These are phyloP conservation scores for Monosporascus sp. DNA, from an alignment of 2,329 filamentous ascomycete genomes.

Conservation along the genomic window DNA sequence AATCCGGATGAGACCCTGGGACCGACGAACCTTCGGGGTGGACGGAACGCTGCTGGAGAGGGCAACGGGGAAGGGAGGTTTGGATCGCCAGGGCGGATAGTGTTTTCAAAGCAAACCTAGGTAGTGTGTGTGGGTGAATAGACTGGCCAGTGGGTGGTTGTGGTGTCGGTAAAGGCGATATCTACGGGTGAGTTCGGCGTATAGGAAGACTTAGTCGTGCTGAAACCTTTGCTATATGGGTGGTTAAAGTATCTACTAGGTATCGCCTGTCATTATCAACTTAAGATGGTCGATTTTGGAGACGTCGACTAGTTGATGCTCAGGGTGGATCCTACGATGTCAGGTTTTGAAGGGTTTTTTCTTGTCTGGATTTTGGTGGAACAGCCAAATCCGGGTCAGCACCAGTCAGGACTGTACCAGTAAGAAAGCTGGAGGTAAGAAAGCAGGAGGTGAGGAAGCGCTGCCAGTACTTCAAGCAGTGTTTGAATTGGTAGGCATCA, in stretches of 20 bases:
- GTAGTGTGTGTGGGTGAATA: not conserved
- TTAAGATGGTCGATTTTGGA: not conserved
- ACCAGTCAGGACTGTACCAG: constrained; percentile 13
- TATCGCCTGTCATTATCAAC: not conserved
- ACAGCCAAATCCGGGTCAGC: not conserved
- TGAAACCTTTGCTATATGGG: not conserved
- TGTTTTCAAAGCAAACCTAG: not conserved
- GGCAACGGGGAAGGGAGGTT: constrained; percentile 24
- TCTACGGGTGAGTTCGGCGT: not conserved
- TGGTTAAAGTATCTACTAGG: not conserved
- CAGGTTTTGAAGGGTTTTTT: not conserved
- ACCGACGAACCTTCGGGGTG: constrained; percentile 24
- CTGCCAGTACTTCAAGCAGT: constrained; percentile 19
- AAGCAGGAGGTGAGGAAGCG: constrained; percentile 14
- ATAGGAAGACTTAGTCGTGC: not conserved
- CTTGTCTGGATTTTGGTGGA: not conserved
- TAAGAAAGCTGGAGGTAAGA: constrained; percentile 13
- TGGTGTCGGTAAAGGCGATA: not conserved
- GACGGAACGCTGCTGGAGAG: constrained; percentile 26
- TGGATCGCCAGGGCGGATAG: constrained; percentile 35
- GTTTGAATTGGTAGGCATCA: constrained; percentile 24
- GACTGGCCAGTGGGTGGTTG: not conserved
- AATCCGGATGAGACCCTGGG: constrained; percentile 19
- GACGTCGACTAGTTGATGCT: not conserved
- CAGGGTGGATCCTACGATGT: not conserved